phyloP scores from a whole-genome alignment of 1,139 yeast species.

The Starmera stellimalicola region DNA sequence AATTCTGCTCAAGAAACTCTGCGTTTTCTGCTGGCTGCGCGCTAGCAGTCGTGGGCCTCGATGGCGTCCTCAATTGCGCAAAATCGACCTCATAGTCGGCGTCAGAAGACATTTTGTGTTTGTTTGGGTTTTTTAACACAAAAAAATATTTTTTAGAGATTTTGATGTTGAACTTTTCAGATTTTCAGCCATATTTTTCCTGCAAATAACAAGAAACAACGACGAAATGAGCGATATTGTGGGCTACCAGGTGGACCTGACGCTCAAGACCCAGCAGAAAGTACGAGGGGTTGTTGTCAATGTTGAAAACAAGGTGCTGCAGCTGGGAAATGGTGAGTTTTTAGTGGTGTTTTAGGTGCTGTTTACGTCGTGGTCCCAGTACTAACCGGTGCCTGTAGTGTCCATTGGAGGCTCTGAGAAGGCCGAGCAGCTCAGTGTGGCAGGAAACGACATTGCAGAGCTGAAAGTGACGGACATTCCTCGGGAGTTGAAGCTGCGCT shows the following conservation, averaged over 20 bases:
- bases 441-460: constrained; percentile 20
- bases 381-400: no score
- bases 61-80: constrained; percentile 1
- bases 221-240: constrained; percentile 33
- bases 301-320: constrained; percentile 33
- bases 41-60: background rate
- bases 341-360: background rate
- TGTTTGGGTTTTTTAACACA: background rate
- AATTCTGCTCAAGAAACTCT: constrained; percentile 24
- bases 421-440: no score
- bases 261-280: constrained; percentile 34
- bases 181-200: background rate
- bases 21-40: constrained; percentile 2
- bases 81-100: background rate
- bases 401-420: constrained; percentile 3
- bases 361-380: no score
- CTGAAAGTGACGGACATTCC: constrained; percentile 26
- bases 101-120: background rate
- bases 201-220: background rate
- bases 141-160: no score
- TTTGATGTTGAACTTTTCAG: background rate
- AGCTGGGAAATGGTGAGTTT: constrained; percentile 27
- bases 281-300: constrained; percentile 38
- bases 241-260: constrained; percentile 44
- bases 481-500: constrained; percentile 10